A percentile compares a stretch with the other conserved stretches of the same genome.
Conservation (phyloP, 148 eudicot genomes). For the Diospyros kaki region DNA sequence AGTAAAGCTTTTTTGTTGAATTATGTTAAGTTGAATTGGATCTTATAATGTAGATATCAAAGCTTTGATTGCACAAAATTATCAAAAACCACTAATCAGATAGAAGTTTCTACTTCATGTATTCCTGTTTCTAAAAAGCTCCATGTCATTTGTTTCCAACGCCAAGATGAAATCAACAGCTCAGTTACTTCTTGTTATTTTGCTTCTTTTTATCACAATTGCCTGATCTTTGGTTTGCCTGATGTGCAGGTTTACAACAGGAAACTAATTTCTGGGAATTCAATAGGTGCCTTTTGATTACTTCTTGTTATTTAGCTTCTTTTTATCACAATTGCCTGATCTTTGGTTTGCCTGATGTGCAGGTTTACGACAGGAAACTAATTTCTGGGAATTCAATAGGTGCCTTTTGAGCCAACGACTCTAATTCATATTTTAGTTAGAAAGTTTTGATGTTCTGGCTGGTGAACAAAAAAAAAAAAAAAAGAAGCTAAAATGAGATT, state of each 20-base stretch:
- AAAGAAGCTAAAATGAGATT: neutral
- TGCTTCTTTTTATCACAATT: neutral
- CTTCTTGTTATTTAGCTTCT: slow-evolving; percentile 4
- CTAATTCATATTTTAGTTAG: slow-evolving; percentile 9
- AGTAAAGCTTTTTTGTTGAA: neutral
- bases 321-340: slow-evolving; percentile 5
- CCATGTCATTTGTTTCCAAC: neutral
- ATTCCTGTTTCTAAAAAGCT: neutral
- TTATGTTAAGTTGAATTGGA: neutral
- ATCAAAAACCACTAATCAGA: neutral
- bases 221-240: slow-evolving; percentile 13
- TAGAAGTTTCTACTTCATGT: slow-evolving; percentile 3
- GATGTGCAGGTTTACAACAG: slow-evolving; percentile 12
- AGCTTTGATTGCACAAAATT: neutral
- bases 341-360: slow-evolving; percentile 9
- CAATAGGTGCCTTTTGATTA: slow-evolving; percentile 3
- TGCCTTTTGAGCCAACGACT: slow-evolving; percentile 1
- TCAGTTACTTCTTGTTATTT: neutral
- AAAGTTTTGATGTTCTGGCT: slow-evolving; percentile 12
- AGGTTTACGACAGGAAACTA: slow-evolving; percentile 16
- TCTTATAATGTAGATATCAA: neutral
- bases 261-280: slow-evolving; percentile 4
- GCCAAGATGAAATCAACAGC: neutral
- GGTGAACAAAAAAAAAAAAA: neutral
- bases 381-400: slow-evolving; percentile 10